Conservation (phyloP, 768 basidiomycete species). For the Boletus reticuloceps region DNA sequence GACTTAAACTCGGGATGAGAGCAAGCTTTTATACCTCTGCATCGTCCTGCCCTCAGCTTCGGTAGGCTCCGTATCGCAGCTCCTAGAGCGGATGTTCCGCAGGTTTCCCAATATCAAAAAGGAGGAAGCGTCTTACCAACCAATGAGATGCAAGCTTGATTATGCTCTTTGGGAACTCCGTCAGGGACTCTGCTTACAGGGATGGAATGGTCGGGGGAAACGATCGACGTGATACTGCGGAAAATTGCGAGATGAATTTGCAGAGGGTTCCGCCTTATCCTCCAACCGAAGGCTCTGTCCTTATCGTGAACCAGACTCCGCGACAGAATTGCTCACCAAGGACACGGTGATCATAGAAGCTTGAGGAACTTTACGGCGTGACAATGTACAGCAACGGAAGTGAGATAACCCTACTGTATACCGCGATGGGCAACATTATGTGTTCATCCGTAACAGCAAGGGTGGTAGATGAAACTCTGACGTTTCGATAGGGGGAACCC, state of each 20-base stretch:
- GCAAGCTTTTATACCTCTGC: conserved; percentile 21
- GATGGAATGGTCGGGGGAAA: neutral
- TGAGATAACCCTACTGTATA: neutral
- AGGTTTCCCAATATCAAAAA: conserved; percentile 7
- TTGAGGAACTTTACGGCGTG: conserved; percentile 1
- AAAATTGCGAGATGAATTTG: conserved; percentile 3
- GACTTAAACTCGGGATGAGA: neutral
- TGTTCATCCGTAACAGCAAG: neutral
- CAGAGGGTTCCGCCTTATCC: conserved; percentile 15
- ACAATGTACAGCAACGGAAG: neutral
- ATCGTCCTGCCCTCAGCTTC: conserved; percentile 29
- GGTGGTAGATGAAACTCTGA: neutral
- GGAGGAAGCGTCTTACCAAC: neutral
- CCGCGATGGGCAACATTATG: neutral
- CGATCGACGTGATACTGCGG: conserved; percentile 18
- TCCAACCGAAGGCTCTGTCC: conserved; percentile 13
- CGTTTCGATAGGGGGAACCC: conserved; percentile 8
- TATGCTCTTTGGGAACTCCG: conserved; percentile 8
- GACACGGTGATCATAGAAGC: neutral
- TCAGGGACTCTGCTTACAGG: neutral
- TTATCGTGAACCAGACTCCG: conserved; percentile 21
- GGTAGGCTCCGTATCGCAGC: conserved; percentile 17
- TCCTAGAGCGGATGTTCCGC: conserved; percentile 3
- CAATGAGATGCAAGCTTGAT: conserved; percentile 7
- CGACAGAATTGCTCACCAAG: neutral